Base-by-base conservation (phyloP, 2,329 filamentous ascomycete species). In the Coniochaeta pulveracea region DNA sequence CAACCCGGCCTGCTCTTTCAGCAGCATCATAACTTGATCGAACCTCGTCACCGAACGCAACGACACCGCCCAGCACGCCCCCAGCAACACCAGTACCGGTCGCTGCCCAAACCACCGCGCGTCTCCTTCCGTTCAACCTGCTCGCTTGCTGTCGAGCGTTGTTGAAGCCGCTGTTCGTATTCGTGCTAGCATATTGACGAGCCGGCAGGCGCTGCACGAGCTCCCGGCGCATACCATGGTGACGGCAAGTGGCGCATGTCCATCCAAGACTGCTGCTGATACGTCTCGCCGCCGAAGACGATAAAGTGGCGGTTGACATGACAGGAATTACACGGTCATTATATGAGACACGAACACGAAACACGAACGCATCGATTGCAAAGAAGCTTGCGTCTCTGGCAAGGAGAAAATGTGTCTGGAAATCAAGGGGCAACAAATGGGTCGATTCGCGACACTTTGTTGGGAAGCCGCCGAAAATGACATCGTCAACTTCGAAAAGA, bases 1-100 rank as follows among this genome's bases (percentile, higher is more conserved):
- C 76, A 15, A 96, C 89, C 40, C 89, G 72, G 7, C 82, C 81
- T 21, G 82, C 81, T 43, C 89, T 72, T 58, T 85, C 78, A 3
- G 72, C 72, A 9, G 84, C 82, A 34, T 79, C 73, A 51, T 84
- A 89, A 21, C 71, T 69, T 60, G 84, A 77, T 54, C 80, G 82
- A 43, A 85, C 76, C 43, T 93, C 77, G 51, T 80, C 74, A 18
- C 64, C 64, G 40, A 77, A 76, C 15, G 69, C 66, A 18, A 74
- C 47, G 4, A 59, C 21, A 11, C 34, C 37, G 2, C 44, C 38
- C 10, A 48, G 26, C 15, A 49, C 55, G 6, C 61, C 60, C n/a
- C 60, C 61, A 9, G 61, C 60, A 8, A 63, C 56, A 3, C 60
- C 67, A n/a, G 58, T 64, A 11, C 69, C 65, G 2, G 62, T 57